Percentiles rank a stretch among this genome's conserved stretches.
Evolutionary conservation across 2,329 filamentous ascomycete species (phyloP).

Genomic region (Graphilbum sp.): DNA sequence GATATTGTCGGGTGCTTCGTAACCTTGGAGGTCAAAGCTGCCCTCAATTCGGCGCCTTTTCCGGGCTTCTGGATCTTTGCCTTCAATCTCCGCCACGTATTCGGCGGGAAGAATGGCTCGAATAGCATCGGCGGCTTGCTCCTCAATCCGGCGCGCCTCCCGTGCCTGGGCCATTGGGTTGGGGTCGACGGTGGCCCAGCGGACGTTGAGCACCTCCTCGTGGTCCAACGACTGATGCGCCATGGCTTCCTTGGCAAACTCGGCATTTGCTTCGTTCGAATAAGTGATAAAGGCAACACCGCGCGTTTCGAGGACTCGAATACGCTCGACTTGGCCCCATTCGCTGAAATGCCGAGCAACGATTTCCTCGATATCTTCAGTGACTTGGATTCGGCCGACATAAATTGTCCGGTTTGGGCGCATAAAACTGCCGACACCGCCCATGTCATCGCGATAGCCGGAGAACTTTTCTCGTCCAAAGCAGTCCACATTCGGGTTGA

Average conservation of each 20-base stretch:
- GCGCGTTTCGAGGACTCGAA: slow-evolving; percentile 70
- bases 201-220: slow-evolving; percentile 81
- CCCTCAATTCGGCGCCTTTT: slow-evolving; percentile 85
- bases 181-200: slow-evolving; percentile 93
- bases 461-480: slow-evolving; percentile 87
- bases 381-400: slow-evolving; percentile 84
- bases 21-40: slow-evolving; percentile 74
- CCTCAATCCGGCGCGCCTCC: slow-evolving; percentile 76
- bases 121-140: slow-evolving; percentile 91
- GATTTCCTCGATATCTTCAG: slow-evolving; percentile 92
- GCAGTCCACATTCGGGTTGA: slow-evolving; percentile 87
- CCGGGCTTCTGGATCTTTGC: slow-evolving; percentile 67
- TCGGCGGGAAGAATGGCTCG: slow-evolving; percentile 72
- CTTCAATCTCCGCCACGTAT: slow-evolving; percentile 88
- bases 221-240: slow-evolving; percentile 85
- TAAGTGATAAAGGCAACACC: slow-evolving; percentile 96
- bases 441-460: slow-evolving; percentile 95
- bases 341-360: slow-evolving; percentile 90
- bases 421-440: slow-evolving; percentile 86
- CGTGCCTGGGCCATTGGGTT: slow-evolving; percentile 90
- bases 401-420: slow-evolving; percentile 90
- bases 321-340: slow-evolving; percentile 85
- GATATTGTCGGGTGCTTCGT: slow-evolving; percentile 85
- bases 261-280: slow-evolving; percentile 71
- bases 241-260: slow-evolving; percentile 93